Evolutionary conservation across 495 filamentous ascomycete species (phyloP), one percentile per base, ranked within the genome.

Genomic region (Penicillium manginii): DNA sequence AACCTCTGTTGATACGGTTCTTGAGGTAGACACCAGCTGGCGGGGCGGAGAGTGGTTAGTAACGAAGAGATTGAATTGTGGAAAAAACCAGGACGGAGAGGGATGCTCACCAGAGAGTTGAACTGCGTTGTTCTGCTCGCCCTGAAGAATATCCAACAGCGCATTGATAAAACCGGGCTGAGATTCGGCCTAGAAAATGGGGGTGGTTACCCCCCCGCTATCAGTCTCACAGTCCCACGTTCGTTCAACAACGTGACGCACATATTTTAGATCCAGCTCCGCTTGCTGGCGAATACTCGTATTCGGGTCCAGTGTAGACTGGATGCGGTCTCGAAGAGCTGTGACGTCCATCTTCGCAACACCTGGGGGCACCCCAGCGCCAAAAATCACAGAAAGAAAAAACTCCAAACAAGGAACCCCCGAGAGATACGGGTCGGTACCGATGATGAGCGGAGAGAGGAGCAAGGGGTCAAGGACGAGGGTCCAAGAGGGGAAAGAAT

Each of bases 1-100:
- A 98, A 54, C 90, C 92, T 66, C 92, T 88, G 70, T 86, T 91
- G 70, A 97, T 89, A 67, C 93, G 88, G 73, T 98, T 97, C 80
- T 98, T 98, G 68, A 98, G 83, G 75, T 98, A 98, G 58, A 98
- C 89, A 69, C 92, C 96, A 63, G 93, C 94, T 98, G 70, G 29
- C 66, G 61, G 60, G 53, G 56, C 58, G 58, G 47, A 50, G 53
- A 49, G 57, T 56, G 49, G 67, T 54, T 53, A 67, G 49, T 21
- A 32, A 50, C 45, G 55, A 31, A 52, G 37, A 50, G 8, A 35
- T 47, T 37, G 19, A 21, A 53, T 22, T 4, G 17, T 26, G 17
- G 33, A 58, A 40, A 53, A 55, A 39, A 50, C 35, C 48, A 55
- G 53, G 52, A 37, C 40, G 35, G 51, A 46, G 23, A 43, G 52